Evolutionary conservation across 352 stramenopile genomes (phyloP), one percentile per base, ranked within the genome.

Genomic region (Globisporangium emineosum): DNA sequence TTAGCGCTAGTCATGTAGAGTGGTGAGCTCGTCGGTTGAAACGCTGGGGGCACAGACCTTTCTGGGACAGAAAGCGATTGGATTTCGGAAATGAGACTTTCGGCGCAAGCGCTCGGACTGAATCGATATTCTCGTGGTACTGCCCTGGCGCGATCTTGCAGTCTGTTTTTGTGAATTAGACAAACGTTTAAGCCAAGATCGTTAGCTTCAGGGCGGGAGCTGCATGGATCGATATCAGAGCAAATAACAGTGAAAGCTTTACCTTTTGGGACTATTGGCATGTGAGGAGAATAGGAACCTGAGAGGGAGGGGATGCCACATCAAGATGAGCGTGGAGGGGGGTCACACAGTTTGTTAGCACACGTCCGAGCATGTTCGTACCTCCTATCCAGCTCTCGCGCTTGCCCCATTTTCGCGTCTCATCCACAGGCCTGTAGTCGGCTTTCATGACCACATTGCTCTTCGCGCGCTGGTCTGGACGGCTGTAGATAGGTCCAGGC

Each of bases 301-400:
- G 23, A n/a, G n/a, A n/a, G n/a, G n/a, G n/a, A n/a, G n/a, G n/a
- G n/a, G n/a, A n/a, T n/a, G n/a, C n/a, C 10, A 10, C 8, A 23
- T 30, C 17, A 5, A 53, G 47, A n/a, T 53, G 47, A 53, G 21
- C 23, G 12, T 52, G 19, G 5, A 5, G 29, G 29, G 5, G 29
- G 45, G 21, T n/a, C n/a, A n/a, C n/a, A n/a, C n/a, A n/a, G n/a
- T n/a, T n/a, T n/a, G n/a, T n/a, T n/a, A n/a, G n/a, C n/a, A n/a
- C n/a, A n/a, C n/a, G n/a, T n/a, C n/a, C n/a, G n/a, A n/a, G n/a
- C n/a, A n/a, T n/a, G n/a, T 32, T 1, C 59, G 49, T 50, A 86
- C 83, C 81, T 60, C 78, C 83, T 60, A 94, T 94, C 86, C 86
- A 94, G 70, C 81, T 91, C 61, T 94, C 81, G 25, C 86, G 86